Evolutionary conservation across 2,329 filamentous ascomycete genomes (phyloP), one percentile per base, ranked within the genome.

Genomic region (Exophiala alcalophila): DNA sequence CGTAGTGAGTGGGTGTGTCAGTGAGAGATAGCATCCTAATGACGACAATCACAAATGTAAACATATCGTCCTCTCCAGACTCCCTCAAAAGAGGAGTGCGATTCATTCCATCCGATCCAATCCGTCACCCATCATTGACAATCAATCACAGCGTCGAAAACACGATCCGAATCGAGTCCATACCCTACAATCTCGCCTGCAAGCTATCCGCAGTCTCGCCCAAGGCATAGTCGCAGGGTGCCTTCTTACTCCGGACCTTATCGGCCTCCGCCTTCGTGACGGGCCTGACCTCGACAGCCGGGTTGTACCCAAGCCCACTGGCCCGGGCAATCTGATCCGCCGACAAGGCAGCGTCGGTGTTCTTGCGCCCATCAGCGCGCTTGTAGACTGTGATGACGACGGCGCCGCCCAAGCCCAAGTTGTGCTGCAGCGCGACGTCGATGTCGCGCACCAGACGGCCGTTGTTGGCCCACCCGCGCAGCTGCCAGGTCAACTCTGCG

Each of bases 401-500:
- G 2, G 90, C 91, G 37, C 91, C 91, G 11, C 91, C 91, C 5
- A 97, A 73, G 0, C 91, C 92, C 1, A 97, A 74, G 61, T 97
- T 97, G 63, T 97, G 92, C 72, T 96, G 90, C 54, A 97, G 71
- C 40, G 85, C 86, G 42, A 80, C 80, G 50, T 70, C 78, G 1
- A 88, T 91, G 43, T 75, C 74, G 15, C 77, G 70, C 1, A 85
- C 76, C 10, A 80, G 70, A 24, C 91, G 77, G 30, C 53, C 53
- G 71, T 96, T 96, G 67, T 92, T 95, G 11, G 91, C 91, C 91
- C 91, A 97, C 6, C 91, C 91, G 52, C 91, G 78, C 58, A 97
- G 72, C 61, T 97, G 91, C 91, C 91, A 97, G 19, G 94, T 86
- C n/a, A 97, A 73, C 69, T 97, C 91, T 3, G 91, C 87, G 62